Conservation (phyloP, 139 green algal genomes). For the Chlorella sp. region DNA sequence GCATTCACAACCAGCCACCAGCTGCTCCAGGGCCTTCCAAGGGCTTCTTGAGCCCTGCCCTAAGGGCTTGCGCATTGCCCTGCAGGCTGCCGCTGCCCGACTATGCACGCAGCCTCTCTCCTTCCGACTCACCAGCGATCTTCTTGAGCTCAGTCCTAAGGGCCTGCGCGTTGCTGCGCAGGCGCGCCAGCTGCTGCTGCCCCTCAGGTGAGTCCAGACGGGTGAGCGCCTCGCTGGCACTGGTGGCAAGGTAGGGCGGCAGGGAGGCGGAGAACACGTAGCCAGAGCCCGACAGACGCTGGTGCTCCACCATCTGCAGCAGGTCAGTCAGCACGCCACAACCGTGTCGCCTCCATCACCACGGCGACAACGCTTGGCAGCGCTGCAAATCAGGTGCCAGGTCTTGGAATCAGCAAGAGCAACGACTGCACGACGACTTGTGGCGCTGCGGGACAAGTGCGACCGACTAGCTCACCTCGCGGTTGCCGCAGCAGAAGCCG, state of each 20-base stretch:
- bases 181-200: conserved; percentile 11
- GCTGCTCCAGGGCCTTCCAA: background rate
- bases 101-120: background rate
- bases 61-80: background rate
- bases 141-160: conserved; percentile 37
- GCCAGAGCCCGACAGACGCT: conserved; percentile 76
- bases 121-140: conserved; percentile 27
- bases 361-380: too few relatives aligned
- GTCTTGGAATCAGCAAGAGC: background rate
- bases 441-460: background rate
- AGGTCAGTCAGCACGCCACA: too few relatives aligned
- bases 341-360: too few relatives aligned
- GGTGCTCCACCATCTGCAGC: conserved; percentile 84
- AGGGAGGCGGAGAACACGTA: conserved; percentile 97
- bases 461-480: conserved; percentile 13
- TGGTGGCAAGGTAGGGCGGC: conserved; percentile 87
- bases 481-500: conserved; percentile 48
- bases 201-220: background rate
- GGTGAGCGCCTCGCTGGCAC: conserved; percentile 18
- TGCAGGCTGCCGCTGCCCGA: background rate
- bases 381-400: conserved; percentile 1
- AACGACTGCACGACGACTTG: background rate
- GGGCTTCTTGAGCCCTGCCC: too few relatives aligned
- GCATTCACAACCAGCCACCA: background rate
- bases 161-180: conserved; percentile 23